Evolutionary conservation across 805 yeast genomes (phyloP).

Genomic region (Nakazawaea ishiwadae): DNA sequence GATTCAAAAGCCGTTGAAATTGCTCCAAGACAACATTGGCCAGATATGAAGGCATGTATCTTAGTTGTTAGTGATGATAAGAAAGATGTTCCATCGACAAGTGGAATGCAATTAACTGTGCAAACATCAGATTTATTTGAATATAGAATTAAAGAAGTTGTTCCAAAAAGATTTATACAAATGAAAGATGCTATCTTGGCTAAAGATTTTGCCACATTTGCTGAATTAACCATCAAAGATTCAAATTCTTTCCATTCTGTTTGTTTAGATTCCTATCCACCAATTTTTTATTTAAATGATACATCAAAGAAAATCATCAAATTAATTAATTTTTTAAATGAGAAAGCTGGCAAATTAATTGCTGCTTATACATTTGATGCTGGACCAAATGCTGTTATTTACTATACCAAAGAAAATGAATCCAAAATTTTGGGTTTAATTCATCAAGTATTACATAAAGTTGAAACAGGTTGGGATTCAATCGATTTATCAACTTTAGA

Average conservation of each 20-base stretch:
- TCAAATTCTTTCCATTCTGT: slow-evolving; percentile 97
- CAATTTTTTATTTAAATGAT: slow-evolving; percentile 91
- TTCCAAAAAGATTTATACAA: slow-evolving; percentile 76
- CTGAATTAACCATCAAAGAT: slow-evolving; percentile 90
- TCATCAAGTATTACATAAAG: slow-evolving; percentile 49
- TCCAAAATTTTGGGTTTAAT: slow-evolving; percentile 66
- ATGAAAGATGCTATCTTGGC: slow-evolving; percentile 74
- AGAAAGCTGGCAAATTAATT: slow-evolving; percentile 54
- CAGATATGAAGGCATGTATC: slow-evolving; percentile 85
- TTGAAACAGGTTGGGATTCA: slow-evolving; percentile 62
- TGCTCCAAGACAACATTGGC: slow-evolving; percentile 85
- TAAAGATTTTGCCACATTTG: slow-evolving; percentile 79
- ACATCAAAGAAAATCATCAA: slow-evolving; percentile 81
- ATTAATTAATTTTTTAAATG: slow-evolving; percentile 74
- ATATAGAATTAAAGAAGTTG: slow-evolving; percentile 74
- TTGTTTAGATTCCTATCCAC: slow-evolving; percentile 94
- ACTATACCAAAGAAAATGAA: slow-evolving; percentile 78
- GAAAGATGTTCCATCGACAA: slow-evolving; percentile 91
- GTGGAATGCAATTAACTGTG: slow-evolving; percentile 96
- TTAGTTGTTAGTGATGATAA: slow-evolving; percentile 90
- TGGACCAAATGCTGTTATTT: slow-evolving; percentile 97
- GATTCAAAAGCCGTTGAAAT: slow-evolving; percentile 94
- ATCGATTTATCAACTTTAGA: slow-evolving; percentile 17
- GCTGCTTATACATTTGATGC: slow-evolving; percentile 99
- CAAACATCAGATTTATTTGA: slow-evolving; percentile 81